Evolutionary conservation across 2,329 filamentous ascomycete species (phyloP), one percentile per base, ranked within the genome.

Genomic region (Trichoderma sp.): DNA sequence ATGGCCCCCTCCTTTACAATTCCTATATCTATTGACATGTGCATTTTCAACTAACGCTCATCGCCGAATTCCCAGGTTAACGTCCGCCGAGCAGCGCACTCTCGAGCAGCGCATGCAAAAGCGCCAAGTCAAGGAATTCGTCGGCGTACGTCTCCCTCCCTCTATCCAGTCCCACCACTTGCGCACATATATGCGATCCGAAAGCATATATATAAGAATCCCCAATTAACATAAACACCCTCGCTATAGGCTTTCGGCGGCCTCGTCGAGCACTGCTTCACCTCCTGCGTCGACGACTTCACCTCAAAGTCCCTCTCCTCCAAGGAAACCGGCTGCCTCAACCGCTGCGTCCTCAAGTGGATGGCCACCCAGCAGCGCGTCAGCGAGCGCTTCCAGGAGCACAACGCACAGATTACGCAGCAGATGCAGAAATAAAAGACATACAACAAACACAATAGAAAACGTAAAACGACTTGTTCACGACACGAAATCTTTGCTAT

Each of bases 61-160:
- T 12, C n/a, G 12, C 39, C 62, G 11, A 57, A 36, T 59, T 58
- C 9, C 7, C 32, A 87, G 86, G 81, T 92, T 97, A 81, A 93
- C 89, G 77, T 81, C 87, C 78, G 83, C 90, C 78, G 95, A 98
- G 87, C 93, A 97, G 87, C 93, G 93, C 85, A 93, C 96, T 88
- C 92, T 99, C 81, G 92, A 97, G 84, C 85, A 90, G 85, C 94
- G 96, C 84, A 95, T 99, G 90, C 94, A 98, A 87, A 93, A 93
- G 85, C 97, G 96, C 85, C 96, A 99, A 85, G 93, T 99, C 88
- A 97, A 97, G 86, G 95, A 98, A 82, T 98, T 99, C 81, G 97
- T 98, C 92, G 93, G 90, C 79, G 96, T 98, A 88, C 77, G 93
- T 87, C 71, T 23, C 47, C 71, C 73, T 34, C 61, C 67, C 66